Base-by-base conservation (phyloP, 768 basidiomycete genomes). In the Termitomyces titanicus region DNA sequence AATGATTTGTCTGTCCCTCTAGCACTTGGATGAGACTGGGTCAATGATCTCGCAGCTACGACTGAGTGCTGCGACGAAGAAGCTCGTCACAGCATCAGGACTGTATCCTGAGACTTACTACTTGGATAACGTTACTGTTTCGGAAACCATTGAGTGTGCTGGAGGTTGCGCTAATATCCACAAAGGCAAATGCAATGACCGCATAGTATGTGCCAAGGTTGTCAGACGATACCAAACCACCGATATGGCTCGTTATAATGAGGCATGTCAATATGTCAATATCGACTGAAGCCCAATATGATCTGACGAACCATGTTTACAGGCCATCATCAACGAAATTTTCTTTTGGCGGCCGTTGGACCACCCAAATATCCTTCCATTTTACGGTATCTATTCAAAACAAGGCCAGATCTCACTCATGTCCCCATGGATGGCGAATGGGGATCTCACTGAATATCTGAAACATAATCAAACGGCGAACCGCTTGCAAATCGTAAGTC, bases 341-440 rank as follows among this genome's bases (percentile, higher is more conserved):
- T 12, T 56, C 25, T 35, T 39, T 20, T 54, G 45, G 53, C 20
- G 20, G 17, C 29, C 24, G 9, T 22, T 47, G 15, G n/a, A 12
- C 13, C 53, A 54, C n/a, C 53, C 22, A 31, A 54, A 54, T 24
- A 46, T 54, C 18, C 45, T 54, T 9, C 46, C 22, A 2, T 47
- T 56, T 31, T 17, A 40, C 27, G 55, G 55, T 6, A 39, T 56
- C 24, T 31, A 29, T 29, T 29, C 29, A 3, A 29, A n/a, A 22
- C n/a, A 25, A 50, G n/a, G n/a, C 15, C 37, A 20, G 18, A 18
- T 51, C n/a, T 51, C 24, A 11, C 45, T 56, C 27, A 44, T 56
- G 8, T 11, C 55, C 7, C 50, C 50, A 11, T 56, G 55, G 55
- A 56, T 56, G 50, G 29, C 39, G 6, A 46, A 51, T 8, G 50